Evolutionary conservation across 352 stramenopile genomes (phyloP).

Genomic region (Phytophthora hybrid): DNA sequence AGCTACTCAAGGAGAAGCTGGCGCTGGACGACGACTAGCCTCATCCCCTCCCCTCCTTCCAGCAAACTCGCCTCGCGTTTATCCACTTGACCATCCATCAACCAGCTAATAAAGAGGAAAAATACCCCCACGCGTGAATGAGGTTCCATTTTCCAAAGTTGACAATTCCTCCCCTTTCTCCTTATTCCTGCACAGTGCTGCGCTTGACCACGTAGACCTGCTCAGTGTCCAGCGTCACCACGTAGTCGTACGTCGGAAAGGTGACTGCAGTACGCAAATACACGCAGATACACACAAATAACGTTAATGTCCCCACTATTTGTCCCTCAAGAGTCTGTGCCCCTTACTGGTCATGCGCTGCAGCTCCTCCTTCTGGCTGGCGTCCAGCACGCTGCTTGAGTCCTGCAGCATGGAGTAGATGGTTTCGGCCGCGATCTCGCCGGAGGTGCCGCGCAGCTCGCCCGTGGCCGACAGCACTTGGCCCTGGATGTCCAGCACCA

Average conservation of each 20-base stretch:
- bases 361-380: conserved; percentile 64
- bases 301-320: conserved; percentile 8
- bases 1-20: conserved; percentile 86
- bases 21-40: conserved; percentile 54
- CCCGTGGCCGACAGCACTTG: conserved; percentile 72
- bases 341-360: conserved; percentile 70
- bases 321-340: neutral
- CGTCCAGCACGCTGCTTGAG: conserved; percentile 63
- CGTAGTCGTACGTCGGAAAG: conserved; percentile 73
- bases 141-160: conserved; percentile 3
- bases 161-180: neutral
- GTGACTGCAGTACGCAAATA: conserved; percentile 49
- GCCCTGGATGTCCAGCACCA: conserved; percentile 68
- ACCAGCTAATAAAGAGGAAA: conserved; percentile 4
- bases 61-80: conserved; percentile 15
- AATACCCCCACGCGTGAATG: neutral
- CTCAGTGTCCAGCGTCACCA: conserved; percentile 66
- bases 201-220: conserved; percentile 86
- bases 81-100: conserved; percentile 23
- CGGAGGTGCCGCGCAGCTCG: conserved; percentile 57
- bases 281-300: neutral
- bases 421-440: conserved; percentile 61
- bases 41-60: neutral
- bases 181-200: conserved; percentile 43
- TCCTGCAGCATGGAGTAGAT: conserved; percentile 81